A percentile compares a stretch with the other conserved stretches of the same genome.
Conservation (phyloP, 2,329 filamentous ascomycete genomes). For the Neonectria ditissima region DNA sequence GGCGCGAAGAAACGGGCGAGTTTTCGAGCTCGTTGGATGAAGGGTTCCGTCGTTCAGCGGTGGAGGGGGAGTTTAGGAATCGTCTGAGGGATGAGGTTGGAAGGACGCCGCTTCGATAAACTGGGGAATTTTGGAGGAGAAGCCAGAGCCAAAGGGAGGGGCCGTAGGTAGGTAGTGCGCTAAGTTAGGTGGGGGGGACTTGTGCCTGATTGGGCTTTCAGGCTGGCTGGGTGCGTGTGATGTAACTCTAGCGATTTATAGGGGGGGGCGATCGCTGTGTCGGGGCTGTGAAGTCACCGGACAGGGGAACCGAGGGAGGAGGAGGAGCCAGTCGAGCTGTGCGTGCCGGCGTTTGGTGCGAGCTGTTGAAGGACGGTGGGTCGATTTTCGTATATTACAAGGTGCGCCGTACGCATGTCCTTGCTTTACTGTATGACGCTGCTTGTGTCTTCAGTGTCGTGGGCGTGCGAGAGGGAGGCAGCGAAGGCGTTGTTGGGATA, state of each 20-base stretch:
- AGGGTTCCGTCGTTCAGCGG: background rate
- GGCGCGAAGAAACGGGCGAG: background rate
- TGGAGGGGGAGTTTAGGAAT: constrained; percentile 11
- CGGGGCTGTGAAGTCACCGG: constrained; percentile 32
- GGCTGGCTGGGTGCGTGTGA: constrained; percentile 31
- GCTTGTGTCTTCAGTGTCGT: constrained; percentile 4
- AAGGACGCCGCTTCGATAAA: constrained; percentile 29
- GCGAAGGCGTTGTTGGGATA: background rate
- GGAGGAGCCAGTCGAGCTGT: background rate
- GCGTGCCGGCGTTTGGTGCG: background rate
- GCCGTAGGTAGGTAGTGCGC: constrained; percentile 29
- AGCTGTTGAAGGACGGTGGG: constrained; percentile 2
- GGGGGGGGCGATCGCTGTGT: constrained; percentile 21
- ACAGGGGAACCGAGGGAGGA: no score
- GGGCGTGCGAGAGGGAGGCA: background rate
- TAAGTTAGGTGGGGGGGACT: constrained; percentile 35
- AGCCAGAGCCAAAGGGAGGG: constrained; percentile 29
- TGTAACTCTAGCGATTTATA: constrained; percentile 37
- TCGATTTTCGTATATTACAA: background rate
- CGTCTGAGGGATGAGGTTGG: constrained; percentile 36
- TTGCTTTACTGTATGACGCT: constrained; percentile 4
- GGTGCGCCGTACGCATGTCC: background rate
- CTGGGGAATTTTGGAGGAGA: constrained; percentile 40
- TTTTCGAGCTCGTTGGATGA: background rate
- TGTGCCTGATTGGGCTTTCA: constrained; percentile 43